Evolutionary conservation across 1,139 yeast genomes (phyloP).

Genomic region (Arxiozyma slooffiae): DNA sequence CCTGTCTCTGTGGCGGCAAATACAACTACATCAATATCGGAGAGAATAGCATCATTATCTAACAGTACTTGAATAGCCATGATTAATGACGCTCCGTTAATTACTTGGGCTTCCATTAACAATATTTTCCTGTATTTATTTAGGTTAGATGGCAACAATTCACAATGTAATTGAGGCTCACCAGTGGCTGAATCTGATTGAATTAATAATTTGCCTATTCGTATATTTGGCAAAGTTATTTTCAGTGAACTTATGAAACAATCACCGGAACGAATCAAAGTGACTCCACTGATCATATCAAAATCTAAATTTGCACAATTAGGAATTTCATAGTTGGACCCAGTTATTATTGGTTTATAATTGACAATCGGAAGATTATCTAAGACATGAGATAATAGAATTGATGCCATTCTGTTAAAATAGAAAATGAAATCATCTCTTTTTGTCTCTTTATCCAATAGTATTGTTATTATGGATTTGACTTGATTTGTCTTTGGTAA

Average conservation of each 20-base stretch:
- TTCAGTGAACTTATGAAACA: constrained; percentile 74
- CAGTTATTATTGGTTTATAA: constrained; percentile 36
- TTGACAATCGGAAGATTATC: constrained; percentile 35
- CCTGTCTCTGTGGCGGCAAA: constrained; percentile 78
- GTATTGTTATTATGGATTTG: constrained; percentile 59
- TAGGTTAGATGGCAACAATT: constrained; percentile 43
- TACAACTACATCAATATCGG: constrained; percentile 58
- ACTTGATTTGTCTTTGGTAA: constrained; percentile 60
- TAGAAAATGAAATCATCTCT: constrained; percentile 77
- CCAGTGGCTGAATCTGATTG: constrained; percentile 85
- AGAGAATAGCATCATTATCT: constrained; percentile 64
- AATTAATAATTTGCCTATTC: constrained; percentile 72
- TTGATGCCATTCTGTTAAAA: constrained; percentile 68
- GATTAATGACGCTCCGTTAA: constrained; percentile 87
- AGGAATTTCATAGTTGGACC: constrained; percentile 32
- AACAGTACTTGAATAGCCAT: constrained; percentile 86
- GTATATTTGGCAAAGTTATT: constrained; percentile 65
- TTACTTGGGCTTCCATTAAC: constrained; percentile 76
- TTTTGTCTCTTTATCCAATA: constrained; percentile 45
- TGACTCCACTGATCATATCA: constrained; percentile 57
- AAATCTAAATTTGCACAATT: constrained; percentile 36
- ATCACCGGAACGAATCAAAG: constrained; percentile 84
- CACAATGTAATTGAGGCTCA: constrained; percentile 82
- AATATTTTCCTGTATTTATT: constrained; percentile 40
- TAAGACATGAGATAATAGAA: constrained; percentile 58